Percentiles rank a stretch among this genome's conserved stretches.
These are phyloP conservation scores for Ricinus communis DNA, from an alignment of 345 rosid genomes.

Conservation along the genomic window DNA sequence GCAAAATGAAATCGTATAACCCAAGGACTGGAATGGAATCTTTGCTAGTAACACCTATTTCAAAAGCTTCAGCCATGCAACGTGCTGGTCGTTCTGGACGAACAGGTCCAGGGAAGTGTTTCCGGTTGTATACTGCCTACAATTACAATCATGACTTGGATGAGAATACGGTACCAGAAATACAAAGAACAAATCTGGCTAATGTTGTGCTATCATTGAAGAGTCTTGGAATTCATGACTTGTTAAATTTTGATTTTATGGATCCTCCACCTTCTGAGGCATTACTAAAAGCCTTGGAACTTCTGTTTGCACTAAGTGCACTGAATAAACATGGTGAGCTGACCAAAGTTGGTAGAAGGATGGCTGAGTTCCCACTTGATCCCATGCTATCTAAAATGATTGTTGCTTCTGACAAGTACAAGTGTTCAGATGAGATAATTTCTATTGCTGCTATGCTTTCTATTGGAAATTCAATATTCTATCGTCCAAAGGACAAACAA, in stretches of 20 bases:
- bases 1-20: constrained; percentile 94
- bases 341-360: constrained; percentile 90
- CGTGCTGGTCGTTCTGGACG: constrained; percentile 97
- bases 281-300: constrained; percentile 78
- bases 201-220: constrained; percentile 87
- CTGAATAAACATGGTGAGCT: constrained; percentile 88
- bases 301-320: constrained; percentile 86
- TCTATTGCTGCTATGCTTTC: constrained; percentile 94
- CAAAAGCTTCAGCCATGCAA: constrained; percentile 95
- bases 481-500: constrained; percentile 97
- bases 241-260: constrained; percentile 91
- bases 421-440: constrained; percentile 90
- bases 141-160: constrained; percentile 84
- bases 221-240: constrained; percentile 97
- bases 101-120: constrained; percentile 95
- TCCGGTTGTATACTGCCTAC: constrained; percentile 77
- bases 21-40: constrained; percentile 99
- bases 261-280: constrained; percentile 99
- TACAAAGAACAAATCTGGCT: constrained; percentile 93
- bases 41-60: constrained; percentile 80
- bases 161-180: constrained; percentile 90
- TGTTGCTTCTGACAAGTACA: constrained; percentile 83
- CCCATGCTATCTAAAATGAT: constrained; percentile 93
- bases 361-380: constrained; percentile 97
- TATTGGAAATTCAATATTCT: constrained; percentile 87